Evolutionary conservation across 2,329 filamentous ascomycete genomes (phyloP), one percentile per base, ranked within the genome.

Genomic region (Cadophora luteo-olivacea): DNA sequence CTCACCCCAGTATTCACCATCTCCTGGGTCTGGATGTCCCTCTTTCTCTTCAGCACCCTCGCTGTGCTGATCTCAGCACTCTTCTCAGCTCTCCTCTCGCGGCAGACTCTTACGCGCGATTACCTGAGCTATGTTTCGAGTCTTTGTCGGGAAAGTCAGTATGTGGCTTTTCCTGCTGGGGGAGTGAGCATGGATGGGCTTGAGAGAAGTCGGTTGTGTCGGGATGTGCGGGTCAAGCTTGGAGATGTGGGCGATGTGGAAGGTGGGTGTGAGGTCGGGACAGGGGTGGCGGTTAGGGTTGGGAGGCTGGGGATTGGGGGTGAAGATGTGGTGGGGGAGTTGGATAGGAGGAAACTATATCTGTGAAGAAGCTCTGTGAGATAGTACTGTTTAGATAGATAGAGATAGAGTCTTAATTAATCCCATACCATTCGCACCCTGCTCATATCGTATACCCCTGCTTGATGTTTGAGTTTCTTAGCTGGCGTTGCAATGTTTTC

Each of bases 161-260:
- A 70, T 62, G 49, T 71, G 0, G 19, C 38, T 8, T 68, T 73
- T 45, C 71, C 69, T 3, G 33, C 51, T 14, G 73, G 73, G 11
- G 72, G 71, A 1, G 55, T 72, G 4, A 24, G 41, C 12, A 58
- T 72, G 8, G 61, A 65, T 65, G 71, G 68, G 0, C 22, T 70
- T 12, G 12, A 65, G 16, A 58, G 70, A 41, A 67, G 41, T n/a
- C 54, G 58, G 19, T 61, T 67, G 32, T 55, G 72, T 36, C 61
- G 54, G n/a, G 64, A 57, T 29, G 12, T 72, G 45, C 72, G 68
- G 55, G 52, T 75, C 41, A 65, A 66, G 22, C n/a, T 74, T 3
- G 74, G 73, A 45, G 73, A 74, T 66, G 64, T 70, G n/a, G 71
- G 73, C 1, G 71, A 72, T 61, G 69, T 72, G 22, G 69, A 70